Conservation (phyloP, 2,329 filamentous ascomycete genomes). For the Xylaria sp. region DNA sequence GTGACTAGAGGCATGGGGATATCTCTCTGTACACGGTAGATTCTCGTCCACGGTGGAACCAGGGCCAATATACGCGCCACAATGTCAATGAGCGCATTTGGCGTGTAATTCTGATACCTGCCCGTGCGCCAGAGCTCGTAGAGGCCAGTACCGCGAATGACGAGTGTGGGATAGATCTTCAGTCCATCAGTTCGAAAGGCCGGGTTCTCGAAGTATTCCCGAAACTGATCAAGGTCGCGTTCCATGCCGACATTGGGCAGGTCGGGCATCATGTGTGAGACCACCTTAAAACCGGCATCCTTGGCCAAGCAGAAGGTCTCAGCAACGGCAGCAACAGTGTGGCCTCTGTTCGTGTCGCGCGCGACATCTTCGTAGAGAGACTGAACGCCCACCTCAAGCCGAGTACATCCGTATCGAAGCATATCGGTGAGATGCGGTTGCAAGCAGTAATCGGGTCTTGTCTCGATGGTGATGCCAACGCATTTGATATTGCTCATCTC, state of each 20-base stretch:
- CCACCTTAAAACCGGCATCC: slow-evolving; percentile 98
- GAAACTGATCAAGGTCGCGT: slow-evolving; percentile 94
- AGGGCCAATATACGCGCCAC: slow-evolving; percentile 96
- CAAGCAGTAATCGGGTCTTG: slow-evolving; percentile 93
- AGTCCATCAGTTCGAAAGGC: slow-evolving; percentile 95
- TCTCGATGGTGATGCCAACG: slow-evolving; percentile 98
- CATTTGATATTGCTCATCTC: slow-evolving; percentile 98
- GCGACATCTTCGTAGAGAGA: slow-evolving; percentile 98
- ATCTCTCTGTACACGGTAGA: slow-evolving; percentile 97
- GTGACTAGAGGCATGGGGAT: slow-evolving; percentile 99
- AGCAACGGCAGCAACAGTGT: slow-evolving; percentile 93
- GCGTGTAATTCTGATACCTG: slow-evolving; percentile 98
- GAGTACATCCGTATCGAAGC: slow-evolving; percentile 96
- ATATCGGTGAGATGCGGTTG: slow-evolving; percentile 96
- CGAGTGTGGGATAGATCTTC: slow-evolving; percentile 97
- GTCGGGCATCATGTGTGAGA: slow-evolving; percentile 99
- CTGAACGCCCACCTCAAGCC: slow-evolving; percentile 94
- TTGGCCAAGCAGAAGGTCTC: slow-evolving; percentile 98
- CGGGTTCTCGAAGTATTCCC: slow-evolving; percentile 97
- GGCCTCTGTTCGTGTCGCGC: slow-evolving; percentile 95
- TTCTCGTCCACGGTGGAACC: slow-evolving; percentile 96
- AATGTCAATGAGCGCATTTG: slow-evolving; percentile 94
- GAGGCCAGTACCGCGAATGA: slow-evolving; percentile 94
- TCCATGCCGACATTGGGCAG: slow-evolving; percentile 98
- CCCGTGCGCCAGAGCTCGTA: slow-evolving; percentile 99